A percentile compares a stretch with the other conserved stretches of the same genome.
phyloP scores from a whole-genome alignment of 768 basidiomycete species.

The Pulveroboletus frians region DNA sequence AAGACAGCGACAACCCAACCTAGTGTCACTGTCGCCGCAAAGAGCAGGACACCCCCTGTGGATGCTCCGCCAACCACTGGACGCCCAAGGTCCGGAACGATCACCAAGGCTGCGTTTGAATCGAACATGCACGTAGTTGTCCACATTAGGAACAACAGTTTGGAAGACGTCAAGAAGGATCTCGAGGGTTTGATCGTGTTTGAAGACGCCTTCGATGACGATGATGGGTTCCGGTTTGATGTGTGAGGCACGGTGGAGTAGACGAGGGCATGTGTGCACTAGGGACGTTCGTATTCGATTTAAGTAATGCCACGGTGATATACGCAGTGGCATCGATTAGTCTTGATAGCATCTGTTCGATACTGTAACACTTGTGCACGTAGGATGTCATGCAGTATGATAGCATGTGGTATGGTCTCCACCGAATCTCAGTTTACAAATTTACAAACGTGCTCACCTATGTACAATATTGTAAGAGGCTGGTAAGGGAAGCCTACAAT shows the following conservation, averaged over 20 bases:
- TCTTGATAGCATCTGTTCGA: slow-evolving; percentile 4
- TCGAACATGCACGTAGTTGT: slow-evolving; percentile 17
- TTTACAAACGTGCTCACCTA: background rate
- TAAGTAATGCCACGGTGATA: slow-evolving; percentile 14
- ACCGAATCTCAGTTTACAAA: background rate
- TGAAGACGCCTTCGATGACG: slow-evolving; percentile 23
- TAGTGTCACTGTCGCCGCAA: background rate
- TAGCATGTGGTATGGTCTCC: background rate
- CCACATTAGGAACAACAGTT: slow-evolving; percentile 18
- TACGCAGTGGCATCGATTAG: slow-evolving; percentile 1
- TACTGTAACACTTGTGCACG: slow-evolving; percentile 9
- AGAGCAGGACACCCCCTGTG: background rate
- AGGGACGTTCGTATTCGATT: slow-evolving; percentile 2
- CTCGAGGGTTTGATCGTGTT: slow-evolving; percentile 30
- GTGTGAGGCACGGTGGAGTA: slow-evolving; percentile 12
- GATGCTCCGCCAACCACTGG: background rate
- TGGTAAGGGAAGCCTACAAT: too few relatives aligned
- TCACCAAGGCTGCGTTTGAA: slow-evolving; percentile 21
- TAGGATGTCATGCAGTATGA: slow-evolving; percentile 10
- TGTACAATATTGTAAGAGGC: too few relatives aligned
- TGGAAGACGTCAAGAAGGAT: slow-evolving; percentile 29
- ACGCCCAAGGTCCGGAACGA: slow-evolving; percentile 24
- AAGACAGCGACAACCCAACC: slow-evolving; percentile 6
- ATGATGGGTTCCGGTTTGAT: slow-evolving; percentile 29
- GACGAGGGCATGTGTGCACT: background rate